phyloP scores from a whole-genome alignment of 768 basidiomycete species.

The Mycena vitilis region DNA sequence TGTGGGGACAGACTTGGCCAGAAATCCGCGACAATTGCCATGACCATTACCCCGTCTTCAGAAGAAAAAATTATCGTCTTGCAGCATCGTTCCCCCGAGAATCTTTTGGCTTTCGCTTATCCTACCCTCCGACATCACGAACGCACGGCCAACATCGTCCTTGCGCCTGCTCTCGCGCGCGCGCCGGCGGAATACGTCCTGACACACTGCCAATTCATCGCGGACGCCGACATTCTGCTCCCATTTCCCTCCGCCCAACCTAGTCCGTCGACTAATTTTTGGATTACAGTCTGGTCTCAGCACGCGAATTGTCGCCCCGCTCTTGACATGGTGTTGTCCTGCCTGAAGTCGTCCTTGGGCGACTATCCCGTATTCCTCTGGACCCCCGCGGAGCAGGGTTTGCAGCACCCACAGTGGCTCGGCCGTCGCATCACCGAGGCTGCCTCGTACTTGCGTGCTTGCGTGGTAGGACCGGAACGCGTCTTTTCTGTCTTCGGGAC shows the following conservation, averaged over 20 bases:
- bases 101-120: slow-evolving; percentile 55
- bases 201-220: slow-evolving; percentile 50
- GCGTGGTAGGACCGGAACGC: slow-evolving; percentile 53
- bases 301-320: slow-evolving; percentile 41
- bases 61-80: slow-evolving; percentile 42
- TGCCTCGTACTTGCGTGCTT: slow-evolving; percentile 49
- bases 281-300: slow-evolving; percentile 62
- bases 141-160: slow-evolving; percentile 62
- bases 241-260: slow-evolving; percentile 40
- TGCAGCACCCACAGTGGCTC: slow-evolving; percentile 46
- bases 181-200: slow-evolving; percentile 51
- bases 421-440: slow-evolving; percentile 50
- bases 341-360: slow-evolving; percentile 56
- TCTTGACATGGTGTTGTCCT: slow-evolving; percentile 60
- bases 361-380: slow-evolving; percentile 67
- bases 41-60: slow-evolving; percentile 19
- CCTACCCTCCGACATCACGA: slow-evolving; percentile 58
- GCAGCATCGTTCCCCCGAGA: slow-evolving; percentile 52
- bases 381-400: slow-evolving; percentile 46
- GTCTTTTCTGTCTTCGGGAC: slow-evolving; percentile 66
- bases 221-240: slow-evolving; percentile 47
- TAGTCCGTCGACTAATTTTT: slow-evolving; percentile 47
- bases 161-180: slow-evolving; percentile 61
- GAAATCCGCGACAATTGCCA: slow-evolving; percentile 42
- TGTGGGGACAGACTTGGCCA: slow-evolving; percentile 17